Evolutionary conservation across 2,329 filamentous ascomycete species (phyloP), one percentile per base, ranked within the genome.

Genomic region (Chaetothyriales sp.): DNA sequence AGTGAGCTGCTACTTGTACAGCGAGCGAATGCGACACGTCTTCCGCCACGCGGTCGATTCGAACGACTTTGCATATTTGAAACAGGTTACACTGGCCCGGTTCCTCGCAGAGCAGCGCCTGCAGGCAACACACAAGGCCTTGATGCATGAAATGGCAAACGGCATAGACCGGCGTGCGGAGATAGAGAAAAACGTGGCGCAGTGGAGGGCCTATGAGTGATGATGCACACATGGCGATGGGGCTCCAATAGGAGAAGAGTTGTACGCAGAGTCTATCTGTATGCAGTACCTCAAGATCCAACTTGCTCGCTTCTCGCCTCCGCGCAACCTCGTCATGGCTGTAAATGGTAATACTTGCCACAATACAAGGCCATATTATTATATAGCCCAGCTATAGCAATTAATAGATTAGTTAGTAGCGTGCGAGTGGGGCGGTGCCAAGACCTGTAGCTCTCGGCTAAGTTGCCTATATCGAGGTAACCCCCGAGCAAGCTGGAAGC

Each of bases 1-100:
- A 5, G 59, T 59, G 18, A 77, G 72, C 19, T 95, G 89, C 63
- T 86, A 90, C 65, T 74, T 95, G 2, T 94, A 92, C 65, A 89
- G 85, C 44, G 68, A 76, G 3, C 77, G 84, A 15, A 95, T 95
- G 87, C 76, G 88, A 43, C 74, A 76, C 0, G 74, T 86, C 1
- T 94, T 94, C 63, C 68, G 71, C 25, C 75, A 79, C 28, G 82
- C 85, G 0, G 81, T 86, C 45, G 71, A 76, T 51, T 75, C 75
- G 37, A 77, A 83, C 49, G 85, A 94, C 61, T 74, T 83, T 52
- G 72, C 73, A 20, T 82, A 82, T 57, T 67, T 95, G 43, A 78
- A 77, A 60, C 70, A 81, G 33, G 69, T 76, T 46, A 79, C 84
- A 58, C 72, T 82, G 58, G 73, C 77, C 58, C 65, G 77, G 18